Evolutionary conservation across 495 filamentous ascomycete genomes (phyloP), one percentile per base, ranked within the genome.

Genomic region (Neurospora sp.): DNA sequence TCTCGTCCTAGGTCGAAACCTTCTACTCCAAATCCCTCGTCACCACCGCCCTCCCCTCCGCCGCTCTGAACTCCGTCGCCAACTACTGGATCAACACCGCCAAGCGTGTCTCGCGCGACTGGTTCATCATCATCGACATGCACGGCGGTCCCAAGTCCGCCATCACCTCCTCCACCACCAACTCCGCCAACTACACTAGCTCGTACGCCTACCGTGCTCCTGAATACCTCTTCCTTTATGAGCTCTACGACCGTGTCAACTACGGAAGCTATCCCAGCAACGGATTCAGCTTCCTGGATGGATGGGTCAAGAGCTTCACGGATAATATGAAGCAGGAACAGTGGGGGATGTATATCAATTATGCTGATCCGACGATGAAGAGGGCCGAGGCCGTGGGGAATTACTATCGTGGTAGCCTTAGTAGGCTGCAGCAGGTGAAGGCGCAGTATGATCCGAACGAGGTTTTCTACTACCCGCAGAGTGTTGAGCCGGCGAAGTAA

Each of bases 381-480:
- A 75, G 80, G 39, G 79, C 79, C 23, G 77, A 72, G 46, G 84
- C 83, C 9, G 80, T 82, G 46, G 72, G 81, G 39, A 78, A 81
- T 69, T 87, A 92, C 74, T 92, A 85, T 83, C 82, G 86, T 0
- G 69, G 78, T 5, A 90, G 87, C 74, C 78, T 90, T n/a, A 79
- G 79, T 4, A 81, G 80, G 40, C 78, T 92, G 62, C 78, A 86
- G 77, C 71, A 80, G 59, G 83, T 92, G 69, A 92, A 92, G 83
- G 78, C 81, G 0, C 76, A 78, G 12, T 73, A 88, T 31, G 89
- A 92, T 77, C 89, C 89, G 0, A 76, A 81, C 0, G 86, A 91
- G 81, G 71, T 90, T 11, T 91, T 92, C 48, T 87, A 89, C 73
- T 90, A 90, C 76, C 88, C 88, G 8, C 88, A 90, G 75, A 86